Conservation (phyloP, 2,329 filamentous ascomycete species). For the Plenodomus tracheiphilus region DNA sequence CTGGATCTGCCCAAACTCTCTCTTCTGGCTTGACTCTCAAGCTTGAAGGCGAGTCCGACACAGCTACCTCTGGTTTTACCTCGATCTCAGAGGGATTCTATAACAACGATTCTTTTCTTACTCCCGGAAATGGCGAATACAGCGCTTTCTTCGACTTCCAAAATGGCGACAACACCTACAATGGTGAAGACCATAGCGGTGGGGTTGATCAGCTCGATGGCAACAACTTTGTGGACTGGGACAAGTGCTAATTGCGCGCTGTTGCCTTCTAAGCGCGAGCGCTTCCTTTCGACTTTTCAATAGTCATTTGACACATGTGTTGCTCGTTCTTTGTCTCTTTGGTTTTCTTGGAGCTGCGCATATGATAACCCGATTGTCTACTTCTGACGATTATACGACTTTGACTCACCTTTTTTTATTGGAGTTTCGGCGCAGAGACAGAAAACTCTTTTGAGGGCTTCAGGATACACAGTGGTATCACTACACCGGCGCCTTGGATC, state of each 20-base stretch:
- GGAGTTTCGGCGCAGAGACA: slow-evolving; percentile 5
- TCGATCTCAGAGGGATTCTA: slow-evolving; percentile 27
- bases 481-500: slow-evolving; percentile 14
- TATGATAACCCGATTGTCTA: neutral
- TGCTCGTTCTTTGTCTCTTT: neutral
- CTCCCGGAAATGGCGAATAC: slow-evolving; percentile 26
- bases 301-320: neutral
- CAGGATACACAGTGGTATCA: slow-evolving; percentile 5
- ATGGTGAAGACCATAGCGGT: slow-evolving; percentile 15
- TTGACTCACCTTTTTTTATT: neutral
- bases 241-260: slow-evolving; percentile 7
- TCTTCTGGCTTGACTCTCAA: slow-evolving; percentile 40
- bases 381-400: neutral
- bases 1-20: slow-evolving; percentile 46
- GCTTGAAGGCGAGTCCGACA: slow-evolving; percentile 13
- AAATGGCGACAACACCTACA: slow-evolving; percentile 14
- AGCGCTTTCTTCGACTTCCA: slow-evolving; percentile 29
- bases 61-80: slow-evolving; percentile 22
- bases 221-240: slow-evolving; percentile 30
- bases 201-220: slow-evolving; percentile 22
- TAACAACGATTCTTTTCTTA: slow-evolving; percentile 18
- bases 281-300: neutral
- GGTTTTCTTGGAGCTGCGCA: neutral
- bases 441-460: slow-evolving; percentile 6
- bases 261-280: neutral